Evolutionary conservation across 2,329 filamentous ascomycete genomes (phyloP).

Genomic region (Talaromyces islandicus): DNA sequence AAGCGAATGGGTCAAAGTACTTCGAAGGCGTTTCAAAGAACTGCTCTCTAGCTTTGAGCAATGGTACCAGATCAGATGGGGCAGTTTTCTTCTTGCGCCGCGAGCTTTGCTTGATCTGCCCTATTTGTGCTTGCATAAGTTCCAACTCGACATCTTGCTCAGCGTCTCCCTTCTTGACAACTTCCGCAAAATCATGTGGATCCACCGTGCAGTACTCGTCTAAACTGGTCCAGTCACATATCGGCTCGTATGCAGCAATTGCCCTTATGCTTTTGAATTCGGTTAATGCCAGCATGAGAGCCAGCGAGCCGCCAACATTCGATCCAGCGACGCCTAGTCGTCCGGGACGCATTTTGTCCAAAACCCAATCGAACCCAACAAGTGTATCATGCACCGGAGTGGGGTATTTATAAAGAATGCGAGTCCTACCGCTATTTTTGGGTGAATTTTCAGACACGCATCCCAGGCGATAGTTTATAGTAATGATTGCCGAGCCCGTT

Average conservation of each 20-base stretch:
- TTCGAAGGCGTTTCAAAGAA: constrained; percentile 32
- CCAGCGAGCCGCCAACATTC: constrained; percentile 36
- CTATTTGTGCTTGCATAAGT: constrained; percentile 4
- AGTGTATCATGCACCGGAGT: constrained; percentile 35
- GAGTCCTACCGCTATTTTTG: background rate
- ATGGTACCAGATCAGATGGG: constrained; percentile 27
- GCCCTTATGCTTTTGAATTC: constrained; percentile 28
- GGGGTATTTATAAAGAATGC: constrained; percentile 24
- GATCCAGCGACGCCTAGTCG: constrained; percentile 27
- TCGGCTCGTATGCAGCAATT: constrained; percentile 27
- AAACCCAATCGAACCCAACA: constrained; percentile 34
- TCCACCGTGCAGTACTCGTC: constrained; percentile 33
- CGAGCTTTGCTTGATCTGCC: constrained; percentile 13
- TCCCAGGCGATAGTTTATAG: constrained; percentile 36
- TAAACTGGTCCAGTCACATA: constrained; percentile 35
- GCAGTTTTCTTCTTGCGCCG: constrained; percentile 10
- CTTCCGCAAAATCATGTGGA: constrained; percentile 1
- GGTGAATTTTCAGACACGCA: background rate
- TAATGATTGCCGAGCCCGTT: constrained; percentile 31
- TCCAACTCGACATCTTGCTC: background rate
- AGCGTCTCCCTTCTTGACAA: background rate
- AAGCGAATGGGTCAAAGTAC: constrained; percentile 41
- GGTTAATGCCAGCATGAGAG: constrained; percentile 38
- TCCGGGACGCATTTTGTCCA: constrained; percentile 22
- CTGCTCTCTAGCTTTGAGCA: constrained; percentile 28